phyloP scores from a whole-genome alignment of 208 protist genomes.

The Wallacemonas sp. region DNA sequence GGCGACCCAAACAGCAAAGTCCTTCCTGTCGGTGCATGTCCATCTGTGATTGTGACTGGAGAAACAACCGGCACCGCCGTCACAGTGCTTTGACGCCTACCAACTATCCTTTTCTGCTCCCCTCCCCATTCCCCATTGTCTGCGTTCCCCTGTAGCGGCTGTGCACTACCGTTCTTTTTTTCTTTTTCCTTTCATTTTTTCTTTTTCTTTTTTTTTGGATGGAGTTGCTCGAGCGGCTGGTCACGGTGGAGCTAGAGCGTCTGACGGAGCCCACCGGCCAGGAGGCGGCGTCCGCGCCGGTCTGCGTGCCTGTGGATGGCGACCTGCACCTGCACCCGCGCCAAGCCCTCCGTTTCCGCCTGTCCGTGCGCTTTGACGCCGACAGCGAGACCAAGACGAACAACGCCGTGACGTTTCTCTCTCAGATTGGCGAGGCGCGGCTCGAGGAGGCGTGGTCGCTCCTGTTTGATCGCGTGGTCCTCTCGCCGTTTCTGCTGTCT shows the following conservation, averaged over 20 bases:
- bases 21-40: too few species aligned
- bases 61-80: too few species aligned
- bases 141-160: too few species aligned
- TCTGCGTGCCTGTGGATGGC: constrained; percentile 4
- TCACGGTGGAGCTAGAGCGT: constrained; percentile 3
- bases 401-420: constrained; percentile 12
- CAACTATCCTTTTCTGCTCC: too few species aligned
- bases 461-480: constrained; percentile 13
- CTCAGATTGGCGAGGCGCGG: constrained; percentile 13
- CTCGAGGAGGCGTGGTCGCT: constrained; percentile 13
- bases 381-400: constrained; percentile 1
- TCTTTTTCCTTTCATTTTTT: neutral
- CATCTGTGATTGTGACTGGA: too few species aligned
- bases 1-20: too few species aligned
- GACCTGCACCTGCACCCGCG: constrained; percentile 13
- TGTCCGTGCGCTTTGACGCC: constrained; percentile 18
- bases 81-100: too few species aligned
- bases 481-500: constrained; percentile 21
- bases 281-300: neutral
- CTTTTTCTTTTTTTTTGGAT: constrained; percentile 19
- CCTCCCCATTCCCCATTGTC: too few species aligned
- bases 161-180: neutral
- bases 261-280: neutral
- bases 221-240: constrained; percentile 17
- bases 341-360: constrained; percentile 9